phyloP scores from a whole-genome alignment of 176 grass and related monocot genomes.

The Rhynchospora breviuscula region DNA sequence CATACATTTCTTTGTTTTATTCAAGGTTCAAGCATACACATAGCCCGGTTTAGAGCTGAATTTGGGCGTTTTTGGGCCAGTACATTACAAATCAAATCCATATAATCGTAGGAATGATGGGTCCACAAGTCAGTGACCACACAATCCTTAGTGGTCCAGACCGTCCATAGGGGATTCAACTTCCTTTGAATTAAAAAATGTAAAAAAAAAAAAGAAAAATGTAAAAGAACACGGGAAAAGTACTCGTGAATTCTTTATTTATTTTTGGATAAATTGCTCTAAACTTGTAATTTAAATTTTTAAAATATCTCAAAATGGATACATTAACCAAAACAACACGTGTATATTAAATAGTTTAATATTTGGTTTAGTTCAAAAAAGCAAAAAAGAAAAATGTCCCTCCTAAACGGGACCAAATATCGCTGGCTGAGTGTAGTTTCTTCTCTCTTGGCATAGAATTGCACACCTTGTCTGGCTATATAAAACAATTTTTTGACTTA shows the following conservation, averaged over 20 bases:
- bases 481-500: background rate
- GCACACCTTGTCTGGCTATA: conserved; percentile 4
- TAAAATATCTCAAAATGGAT: too few relatives aligned
- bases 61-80: background rate
- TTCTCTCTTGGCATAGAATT: conserved; percentile 25
- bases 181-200: too few relatives aligned
- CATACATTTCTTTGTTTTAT: background rate
- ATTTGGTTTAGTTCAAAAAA: background rate
- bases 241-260: too few relatives aligned
- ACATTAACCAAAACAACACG: background rate
- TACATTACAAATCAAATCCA: background rate
- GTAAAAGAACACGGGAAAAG: too few relatives aligned
- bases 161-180: background rate
- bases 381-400: background rate
- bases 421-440: background rate
- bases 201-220: too few relatives aligned
- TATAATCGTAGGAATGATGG: background rate
- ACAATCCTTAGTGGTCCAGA: background rate
- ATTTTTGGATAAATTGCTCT: too few relatives aligned
- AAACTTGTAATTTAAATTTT: too few relatives aligned
- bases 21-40: background rate
- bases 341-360: background rate
- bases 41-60: background rate
- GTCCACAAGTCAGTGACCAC: background rate
- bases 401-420: background rate